Percentiles rank a stretch among this genome's conserved stretches.
These are phyloP conservation scores for Claviceps citrina DNA, from an alignment of 2,329 filamentous ascomycete genomes.

Conservation along the genomic window DNA sequence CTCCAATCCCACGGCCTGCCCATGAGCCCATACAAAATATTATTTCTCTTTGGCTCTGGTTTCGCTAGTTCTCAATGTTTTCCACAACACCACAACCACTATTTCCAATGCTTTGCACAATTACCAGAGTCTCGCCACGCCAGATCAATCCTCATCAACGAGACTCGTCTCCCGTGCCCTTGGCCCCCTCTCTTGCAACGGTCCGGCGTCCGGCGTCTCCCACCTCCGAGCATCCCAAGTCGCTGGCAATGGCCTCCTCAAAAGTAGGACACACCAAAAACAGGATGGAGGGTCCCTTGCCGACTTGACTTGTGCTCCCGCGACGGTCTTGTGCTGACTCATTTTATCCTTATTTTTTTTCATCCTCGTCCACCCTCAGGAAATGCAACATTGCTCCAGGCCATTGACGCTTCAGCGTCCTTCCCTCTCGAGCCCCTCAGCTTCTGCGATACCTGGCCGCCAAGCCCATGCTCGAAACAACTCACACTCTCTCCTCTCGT, in stretches of 20 bases:
- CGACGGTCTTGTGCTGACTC: conserved; percentile 21
- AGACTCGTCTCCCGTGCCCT: conserved; percentile 5
- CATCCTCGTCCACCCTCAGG: conserved; percentile 25
- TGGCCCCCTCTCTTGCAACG: conserved; percentile 15
- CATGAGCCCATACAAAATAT: conserved; percentile 21
- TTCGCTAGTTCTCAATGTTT: conserved; percentile 7
- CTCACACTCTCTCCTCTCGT: conserved; percentile 66
- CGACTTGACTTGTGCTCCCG: conserved; percentile 17
- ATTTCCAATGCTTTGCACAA: conserved; percentile 2
- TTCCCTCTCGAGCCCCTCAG: conserved; percentile 40
- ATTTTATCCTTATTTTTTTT: conserved; percentile 3
- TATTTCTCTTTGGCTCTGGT: conserved; percentile 22
- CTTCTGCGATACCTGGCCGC: conserved; percentile 43
- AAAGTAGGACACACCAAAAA: conserved; percentile 32
- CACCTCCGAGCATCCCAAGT: conserved; percentile 20
- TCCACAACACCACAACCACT: conserved; percentile 5
- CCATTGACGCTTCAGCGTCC: conserved; percentile 50
- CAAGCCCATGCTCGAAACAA: conserved; percentile 58
- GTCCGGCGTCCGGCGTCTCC: conserved; percentile 19
- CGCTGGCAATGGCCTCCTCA: conserved; percentile 44
- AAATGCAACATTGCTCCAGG: conserved; percentile 50
- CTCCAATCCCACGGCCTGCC: conserved; percentile 4
- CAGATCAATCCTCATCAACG: conserved; percentile 5
- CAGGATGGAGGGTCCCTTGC: conserved; percentile 12
- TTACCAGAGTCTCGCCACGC: conserved; percentile 2